Base-by-base conservation (phyloP, 1,139 yeast genomes). In the Sugiyamaella pinicola region DNA sequence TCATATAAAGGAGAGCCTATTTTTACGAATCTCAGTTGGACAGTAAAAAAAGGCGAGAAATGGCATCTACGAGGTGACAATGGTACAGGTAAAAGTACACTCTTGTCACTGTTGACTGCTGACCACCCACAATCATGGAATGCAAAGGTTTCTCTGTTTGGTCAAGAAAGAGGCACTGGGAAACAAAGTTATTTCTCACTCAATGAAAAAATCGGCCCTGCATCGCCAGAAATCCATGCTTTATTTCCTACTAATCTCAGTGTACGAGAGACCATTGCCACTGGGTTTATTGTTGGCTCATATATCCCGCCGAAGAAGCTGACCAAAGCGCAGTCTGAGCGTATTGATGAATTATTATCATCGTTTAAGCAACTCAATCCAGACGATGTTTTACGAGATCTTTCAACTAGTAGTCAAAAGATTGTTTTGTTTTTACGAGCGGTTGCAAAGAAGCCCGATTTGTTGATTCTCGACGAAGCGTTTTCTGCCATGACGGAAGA, bases 111-210 rank as follows among this genome's bases (percentile, higher is more conserved):
- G 40, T 76, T 93, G 34, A 89, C 96, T 0, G 93, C 96, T 2
- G 99, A 93, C 64, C 99, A 93, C 66, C 99, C 99, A 0, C 96
- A 93, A 68, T 84, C 96, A 1, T 93, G 98, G 98, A 84, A 82
- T 61, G 78, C 83, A 3, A 82, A 80, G 24, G 77, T 93, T 40
- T 69, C 76, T 17, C 78, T 90, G 53, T 74, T 85, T 63, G 95
- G 93, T 0, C 70, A 70, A 24, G 78, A 82, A n/a, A 76, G 96
- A 47, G 79, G 78, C 57, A 83, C 91, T 0, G 97, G 97, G 4
- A 83, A 81, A 19, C 80, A 84, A 13, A 82, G 83, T 51, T 90
- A 86, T 64, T 89, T 89, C 63, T 87, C 84, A 52, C 83, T 88
- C 55, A 93, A 93, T 69, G 79, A 80, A 54, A 65, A 70, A n/a